These are phyloP conservation scores for Amanita jacksonii DNA, from an alignment of 768 basidiomycete genomes.

Conservation along the genomic window DNA sequence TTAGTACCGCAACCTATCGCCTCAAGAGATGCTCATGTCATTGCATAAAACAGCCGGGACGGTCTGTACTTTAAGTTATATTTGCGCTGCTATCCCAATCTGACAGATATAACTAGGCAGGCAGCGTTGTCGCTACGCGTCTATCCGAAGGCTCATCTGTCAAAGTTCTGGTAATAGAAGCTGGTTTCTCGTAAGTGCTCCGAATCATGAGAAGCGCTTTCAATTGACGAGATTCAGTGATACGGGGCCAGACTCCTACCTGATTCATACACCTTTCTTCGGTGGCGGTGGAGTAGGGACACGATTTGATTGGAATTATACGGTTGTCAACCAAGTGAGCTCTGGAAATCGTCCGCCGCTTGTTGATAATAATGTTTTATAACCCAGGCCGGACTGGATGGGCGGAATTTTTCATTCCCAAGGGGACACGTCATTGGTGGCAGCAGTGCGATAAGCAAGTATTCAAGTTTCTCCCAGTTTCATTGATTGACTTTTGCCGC, in stretches of 20 bases:
- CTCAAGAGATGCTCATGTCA: background rate
- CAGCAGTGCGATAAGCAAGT: slow-evolving; percentile 20
- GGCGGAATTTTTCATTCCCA: slow-evolving; percentile 15
- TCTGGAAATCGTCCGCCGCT: background rate
- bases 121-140: slow-evolving; percentile 34
- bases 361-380: background rate
- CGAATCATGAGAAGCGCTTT: slow-evolving; percentile 5
- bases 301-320: slow-evolving; percentile 22
- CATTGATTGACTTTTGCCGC: background rate
- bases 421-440: slow-evolving; percentile 21
- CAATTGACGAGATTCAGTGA: slow-evolving; percentile 8
- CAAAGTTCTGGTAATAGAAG: slow-evolving; percentile 32
- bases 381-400: slow-evolving; percentile 13
- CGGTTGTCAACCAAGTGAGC: slow-evolving; percentile 13
- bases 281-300: slow-evolving; percentile 2
- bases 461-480: too few relatives aligned
- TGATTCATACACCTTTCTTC: slow-evolving; percentile 6
- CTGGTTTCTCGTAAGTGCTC: slow-evolving; percentile 19
- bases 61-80: background rate
- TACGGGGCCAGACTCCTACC: slow-evolving; percentile 5
- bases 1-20: background rate
- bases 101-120: slow-evolving; percentile 30
- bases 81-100: background rate
- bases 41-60: background rate
- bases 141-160: slow-evolving; percentile 27